phyloP scores from a whole-genome alignment of 108 stramenopile genomes.

The Pseudonitzschia delicatissima region DNA sequence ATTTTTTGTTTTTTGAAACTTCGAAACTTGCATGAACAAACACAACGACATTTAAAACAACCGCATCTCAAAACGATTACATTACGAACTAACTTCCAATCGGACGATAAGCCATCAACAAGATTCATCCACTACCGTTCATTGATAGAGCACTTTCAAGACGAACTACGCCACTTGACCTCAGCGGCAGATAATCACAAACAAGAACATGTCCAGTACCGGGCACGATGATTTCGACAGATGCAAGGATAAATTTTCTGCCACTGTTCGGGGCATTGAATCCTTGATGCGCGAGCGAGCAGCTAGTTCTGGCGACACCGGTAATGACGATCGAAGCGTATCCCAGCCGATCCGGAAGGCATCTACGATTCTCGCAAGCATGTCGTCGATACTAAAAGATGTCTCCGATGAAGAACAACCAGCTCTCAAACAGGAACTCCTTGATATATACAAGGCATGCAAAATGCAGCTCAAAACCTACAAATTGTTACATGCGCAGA shows the following conservation, averaged over 20 bases:
- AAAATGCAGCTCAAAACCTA: conserved; percentile 28
- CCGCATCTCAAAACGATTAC: no score
- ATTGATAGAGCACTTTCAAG: no score
- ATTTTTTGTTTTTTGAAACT: no score
- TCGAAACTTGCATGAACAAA: no score
- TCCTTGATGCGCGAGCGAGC: neutral
- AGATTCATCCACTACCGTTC: no score
- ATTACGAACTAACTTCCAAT: no score
- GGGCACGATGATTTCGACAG: conserved; percentile 12
- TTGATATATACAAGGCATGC: conserved; percentile 31
- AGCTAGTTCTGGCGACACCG: neutral
- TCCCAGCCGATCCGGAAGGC: neutral
- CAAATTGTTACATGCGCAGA: conserved; percentile 14
- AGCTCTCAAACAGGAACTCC: conserved; percentile 22
- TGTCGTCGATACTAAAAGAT: neutral
- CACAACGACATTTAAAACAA: no score
- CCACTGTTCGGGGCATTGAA: conserved; percentile 9
- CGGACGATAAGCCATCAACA: no score
- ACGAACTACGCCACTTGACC: no score
- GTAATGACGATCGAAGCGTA: neutral
- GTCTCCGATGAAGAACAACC: neutral
- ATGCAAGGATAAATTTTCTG: conserved; percentile 8
- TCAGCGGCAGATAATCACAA: no score
- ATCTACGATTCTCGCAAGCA: neutral
- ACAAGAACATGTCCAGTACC: neutral